Evolutionary conservation across 2,329 filamentous ascomycete genomes (phyloP).

Genomic region (Penicillium corylophilum): DNA sequence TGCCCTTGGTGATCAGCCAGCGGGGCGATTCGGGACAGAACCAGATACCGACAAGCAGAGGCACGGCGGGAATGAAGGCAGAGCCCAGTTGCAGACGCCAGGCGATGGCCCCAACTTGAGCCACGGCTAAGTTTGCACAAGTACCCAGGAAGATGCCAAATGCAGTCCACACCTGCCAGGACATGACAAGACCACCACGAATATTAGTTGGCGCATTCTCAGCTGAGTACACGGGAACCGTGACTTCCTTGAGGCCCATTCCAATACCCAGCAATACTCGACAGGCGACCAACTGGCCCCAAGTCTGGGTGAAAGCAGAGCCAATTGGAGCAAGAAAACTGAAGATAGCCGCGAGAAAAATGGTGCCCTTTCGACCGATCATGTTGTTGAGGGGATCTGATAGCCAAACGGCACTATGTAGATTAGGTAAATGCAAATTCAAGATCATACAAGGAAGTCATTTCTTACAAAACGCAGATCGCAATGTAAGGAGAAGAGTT

Average conservation of each 20-base stretch:
- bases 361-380: conserved; percentile 19
- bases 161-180: conserved; percentile 53
- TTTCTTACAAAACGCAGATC: conserved; percentile 48
- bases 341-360: conserved; percentile 19
- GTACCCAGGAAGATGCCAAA: conserved; percentile 44
- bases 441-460: neutral
- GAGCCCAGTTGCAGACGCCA: conserved; percentile 51
- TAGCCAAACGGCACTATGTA: conserved; percentile 17
- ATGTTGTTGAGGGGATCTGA: conserved; percentile 19
- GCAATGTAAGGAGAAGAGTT: conserved; percentile 57
- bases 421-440: neutral
- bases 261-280: conserved; percentile 35
- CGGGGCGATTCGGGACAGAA: conserved; percentile 44
- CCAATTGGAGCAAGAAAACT: conserved; percentile 19
- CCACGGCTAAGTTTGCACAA: conserved; percentile 44
- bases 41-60: conserved; percentile 47
- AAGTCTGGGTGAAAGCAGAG: conserved; percentile 16
- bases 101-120: conserved; percentile 36
- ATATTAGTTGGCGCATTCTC: conserved; percentile 54
- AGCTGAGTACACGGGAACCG: conserved; percentile 55
- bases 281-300: conserved; percentile 16
- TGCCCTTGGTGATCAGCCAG: conserved; percentile 38
- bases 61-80: conserved; percentile 49
- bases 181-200: conserved; percentile 56
- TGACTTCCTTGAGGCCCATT: conserved; percentile 42